Conservation (phyloP, 1,284 basidiomycete genomes). For the Cutaneotrichosporon cavernicola region DNA sequence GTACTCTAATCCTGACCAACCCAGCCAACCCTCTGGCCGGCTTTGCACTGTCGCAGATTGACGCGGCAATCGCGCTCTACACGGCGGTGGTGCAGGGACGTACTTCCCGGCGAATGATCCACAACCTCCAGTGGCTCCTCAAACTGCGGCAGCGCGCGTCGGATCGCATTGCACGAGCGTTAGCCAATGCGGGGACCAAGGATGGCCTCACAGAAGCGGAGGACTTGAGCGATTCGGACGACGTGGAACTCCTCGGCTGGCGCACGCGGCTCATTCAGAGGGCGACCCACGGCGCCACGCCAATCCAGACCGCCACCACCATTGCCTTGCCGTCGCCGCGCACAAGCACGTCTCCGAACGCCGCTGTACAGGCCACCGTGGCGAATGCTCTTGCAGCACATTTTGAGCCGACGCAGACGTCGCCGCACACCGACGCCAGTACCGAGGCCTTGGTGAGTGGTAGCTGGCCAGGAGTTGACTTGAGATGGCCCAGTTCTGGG, state of each 20-base stretch:
- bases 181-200: not conserved
- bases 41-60: conserved; percentile 22
- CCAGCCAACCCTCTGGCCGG: conserved; percentile 18
- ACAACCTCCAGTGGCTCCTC: conserved; percentile 32
- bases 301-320: conserved; percentile 18
- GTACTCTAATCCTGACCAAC: conserved; percentile 22
- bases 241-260: conserved; percentile 33
- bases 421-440: not conserved
- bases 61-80: conserved; percentile 26
- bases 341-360: not conserved
- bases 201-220: not conserved
- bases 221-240: conserved; percentile 19
- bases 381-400: conserved; percentile 12
- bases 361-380: conserved; percentile 4
- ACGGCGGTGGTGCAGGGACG: conserved; percentile 20
- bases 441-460: conserved; percentile 17
- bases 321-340: conserved; percentile 21
- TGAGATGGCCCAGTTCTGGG: conserved; percentile 22
- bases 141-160: conserved; percentile 22
- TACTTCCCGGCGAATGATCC: conserved; percentile 18
- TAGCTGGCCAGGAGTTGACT: not conserved
- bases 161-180: conserved; percentile 5
- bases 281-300: conserved; percentile 8
- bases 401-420: conserved; percentile 9
- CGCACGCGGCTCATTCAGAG: conserved; percentile 33